Conservation (phyloP, 805 yeast species). For the Cyberlindnera japonica region DNA sequence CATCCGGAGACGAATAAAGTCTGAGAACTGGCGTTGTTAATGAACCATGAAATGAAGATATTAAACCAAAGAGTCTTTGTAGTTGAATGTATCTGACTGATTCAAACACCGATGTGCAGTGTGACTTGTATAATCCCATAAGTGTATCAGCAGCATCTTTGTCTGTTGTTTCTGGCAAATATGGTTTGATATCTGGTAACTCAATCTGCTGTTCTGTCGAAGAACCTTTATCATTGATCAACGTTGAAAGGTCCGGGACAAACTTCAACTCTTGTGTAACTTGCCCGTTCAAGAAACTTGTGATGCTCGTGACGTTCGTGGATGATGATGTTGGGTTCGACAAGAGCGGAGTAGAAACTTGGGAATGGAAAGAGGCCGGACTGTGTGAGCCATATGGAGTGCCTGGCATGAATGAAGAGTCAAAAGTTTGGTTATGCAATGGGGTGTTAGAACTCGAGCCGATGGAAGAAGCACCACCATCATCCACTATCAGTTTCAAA, state of each 20-base stretch:
- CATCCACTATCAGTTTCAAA: slow-evolving; percentile 43
- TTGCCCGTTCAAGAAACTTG: slow-evolving; percentile 19
- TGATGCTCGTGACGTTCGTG: slow-evolving; percentile 11
- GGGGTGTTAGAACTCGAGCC: slow-evolving; percentile 26
- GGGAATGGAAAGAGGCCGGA: slow-evolving; percentile 26
- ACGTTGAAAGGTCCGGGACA: slow-evolving; percentile 18
- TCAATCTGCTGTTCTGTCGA: slow-evolving; percentile 26
- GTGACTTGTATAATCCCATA: slow-evolving; percentile 56
- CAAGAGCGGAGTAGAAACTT: slow-evolving; percentile 24
- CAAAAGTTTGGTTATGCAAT: slow-evolving; percentile 23
- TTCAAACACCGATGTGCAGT: slow-evolving; percentile 63
- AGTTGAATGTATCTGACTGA: slow-evolving; percentile 64
- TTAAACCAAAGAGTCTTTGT: slow-evolving; percentile 51
- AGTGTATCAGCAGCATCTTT: slow-evolving; percentile 52
- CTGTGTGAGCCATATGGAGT: slow-evolving; percentile 30
- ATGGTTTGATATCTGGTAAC: slow-evolving; percentile 35
- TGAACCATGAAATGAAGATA: slow-evolving; percentile 50
- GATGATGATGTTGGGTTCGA: slow-evolving; percentile 11
- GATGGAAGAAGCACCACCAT: slow-evolving; percentile 22
- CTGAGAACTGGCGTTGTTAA: slow-evolving; percentile 62
- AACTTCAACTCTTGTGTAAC: slow-evolving; percentile 19
- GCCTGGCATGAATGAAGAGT: slow-evolving; percentile 26
- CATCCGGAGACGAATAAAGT: slow-evolving; percentile 45
- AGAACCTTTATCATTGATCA: slow-evolving; percentile 16
- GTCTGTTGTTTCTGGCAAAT: slow-evolving; percentile 19